Percentiles rank a stretch among this genome's conserved stretches.
These are phyloP conservation scores for Yamadazyma jaroonii DNA, from an alignment of 1,139 yeast species.

Conservation along the genomic window DNA sequence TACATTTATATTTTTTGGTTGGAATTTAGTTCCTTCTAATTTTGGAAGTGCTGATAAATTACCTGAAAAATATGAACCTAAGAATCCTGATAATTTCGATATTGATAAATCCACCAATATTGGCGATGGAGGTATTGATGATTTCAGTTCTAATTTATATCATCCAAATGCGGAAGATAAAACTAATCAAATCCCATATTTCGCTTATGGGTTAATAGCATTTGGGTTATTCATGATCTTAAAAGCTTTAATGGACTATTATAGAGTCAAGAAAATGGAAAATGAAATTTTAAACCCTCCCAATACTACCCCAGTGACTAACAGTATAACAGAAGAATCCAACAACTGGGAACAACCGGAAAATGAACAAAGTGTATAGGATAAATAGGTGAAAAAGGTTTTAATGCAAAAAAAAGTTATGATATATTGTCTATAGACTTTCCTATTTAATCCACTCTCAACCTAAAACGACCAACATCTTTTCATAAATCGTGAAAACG, in stretches of 20 bases:
- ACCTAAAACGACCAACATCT: slow-evolving; percentile 62
- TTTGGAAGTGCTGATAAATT: slow-evolving; percentile 39
- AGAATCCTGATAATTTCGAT: slow-evolving; percentile 55
- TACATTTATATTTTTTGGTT: slow-evolving; percentile 77
- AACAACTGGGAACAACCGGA: slow-evolving; percentile 4
- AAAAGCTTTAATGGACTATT: slow-evolving; percentile 70
- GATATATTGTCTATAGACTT: too few relatives aligned
- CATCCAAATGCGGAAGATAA: slow-evolving; percentile 17
- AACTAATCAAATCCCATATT: slow-evolving; percentile 32
- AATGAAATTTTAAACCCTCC: slow-evolving; percentile 52
- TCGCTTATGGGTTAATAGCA: slow-evolving; percentile 60
- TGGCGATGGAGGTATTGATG: slow-evolving; percentile 43
- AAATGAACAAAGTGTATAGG: not conserved
- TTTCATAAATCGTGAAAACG: slow-evolving; percentile 91
- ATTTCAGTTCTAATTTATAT: slow-evolving; percentile 38
- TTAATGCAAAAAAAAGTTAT: not conserved
- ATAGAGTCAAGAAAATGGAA: slow-evolving; percentile 77
- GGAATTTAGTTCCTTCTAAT: slow-evolving; percentile 63
- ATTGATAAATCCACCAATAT: slow-evolving; percentile 37
- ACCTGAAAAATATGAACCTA: slow-evolving; percentile 48
- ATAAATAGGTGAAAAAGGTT: not conserved
- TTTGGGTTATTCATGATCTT: slow-evolving; percentile 66
- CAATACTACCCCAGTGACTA: slow-evolving; percentile 4
- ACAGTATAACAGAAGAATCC: slow-evolving; percentile 1
- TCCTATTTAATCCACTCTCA: slow-evolving; percentile 5